These are phyloP conservation scores for Paecilomyces fulvus DNA, from an alignment of 2,329 filamentous ascomycete genomes.

Conservation along the genomic window DNA sequence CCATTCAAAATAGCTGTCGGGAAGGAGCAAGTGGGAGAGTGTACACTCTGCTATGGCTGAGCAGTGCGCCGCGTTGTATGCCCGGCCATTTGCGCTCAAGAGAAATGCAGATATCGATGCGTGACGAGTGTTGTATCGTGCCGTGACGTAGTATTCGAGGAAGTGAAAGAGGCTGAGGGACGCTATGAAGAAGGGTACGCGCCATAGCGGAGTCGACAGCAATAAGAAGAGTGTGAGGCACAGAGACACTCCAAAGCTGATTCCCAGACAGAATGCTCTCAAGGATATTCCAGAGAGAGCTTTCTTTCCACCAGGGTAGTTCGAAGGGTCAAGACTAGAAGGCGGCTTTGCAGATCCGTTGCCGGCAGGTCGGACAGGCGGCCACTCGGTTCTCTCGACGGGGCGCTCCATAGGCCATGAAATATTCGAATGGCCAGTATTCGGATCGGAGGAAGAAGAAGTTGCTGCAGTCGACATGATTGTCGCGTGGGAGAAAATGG, in stretches of 20 bases:
- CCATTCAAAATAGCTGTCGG: slow-evolving; percentile 39
- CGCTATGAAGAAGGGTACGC: slow-evolving; percentile 44
- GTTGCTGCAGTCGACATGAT: slow-evolving; percentile 5
- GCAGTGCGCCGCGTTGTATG: slow-evolving; percentile 75
- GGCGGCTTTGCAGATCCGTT: slow-evolving; percentile 4
- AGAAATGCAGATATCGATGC: slow-evolving; percentile 72
- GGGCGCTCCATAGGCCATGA: slow-evolving; percentile 8
- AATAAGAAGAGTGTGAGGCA: slow-evolving; percentile 21
- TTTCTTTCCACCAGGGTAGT: slow-evolving; percentile 31
- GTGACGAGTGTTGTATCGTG: slow-evolving; percentile 67
- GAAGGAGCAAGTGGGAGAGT: slow-evolving; percentile 18
- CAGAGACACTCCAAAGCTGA: slow-evolving; percentile 28
- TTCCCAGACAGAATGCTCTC: slow-evolving; percentile 37
- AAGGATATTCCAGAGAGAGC: slow-evolving; percentile 38
- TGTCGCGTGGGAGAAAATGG: background rate
- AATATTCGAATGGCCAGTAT: slow-evolving; percentile 8
- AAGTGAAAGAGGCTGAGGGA: slow-evolving; percentile 81
- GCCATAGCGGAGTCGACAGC: slow-evolving; percentile 42
- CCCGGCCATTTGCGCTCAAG: slow-evolving; percentile 72
- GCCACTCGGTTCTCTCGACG: slow-evolving; percentile 9
- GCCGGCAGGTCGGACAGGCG: slow-evolving; percentile 8
- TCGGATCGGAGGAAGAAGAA: slow-evolving; percentile 8
- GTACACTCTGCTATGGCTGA: slow-evolving; percentile 67
- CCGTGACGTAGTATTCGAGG: slow-evolving; percentile 89
- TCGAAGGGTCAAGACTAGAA: slow-evolving; percentile 18